Conservation (phyloP, 2,329 filamentous ascomycete genomes). For the Colletotrichum sp. region DNA sequence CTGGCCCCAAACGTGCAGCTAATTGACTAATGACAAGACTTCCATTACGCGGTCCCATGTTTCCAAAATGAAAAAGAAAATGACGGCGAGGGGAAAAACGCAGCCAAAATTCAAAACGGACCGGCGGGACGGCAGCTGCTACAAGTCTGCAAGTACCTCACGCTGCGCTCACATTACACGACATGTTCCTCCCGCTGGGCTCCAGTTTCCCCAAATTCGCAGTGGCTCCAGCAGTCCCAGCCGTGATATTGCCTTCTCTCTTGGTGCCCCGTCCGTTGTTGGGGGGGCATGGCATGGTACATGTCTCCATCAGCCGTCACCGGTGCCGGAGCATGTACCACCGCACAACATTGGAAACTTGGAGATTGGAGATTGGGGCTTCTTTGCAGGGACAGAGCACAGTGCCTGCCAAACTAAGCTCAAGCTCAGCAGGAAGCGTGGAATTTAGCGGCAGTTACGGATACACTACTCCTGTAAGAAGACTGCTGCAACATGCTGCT, state of each 20-base stretch:
- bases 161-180: not conserved
- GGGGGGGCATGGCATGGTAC: not conserved
- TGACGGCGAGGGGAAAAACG: not conserved
- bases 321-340: not conserved
- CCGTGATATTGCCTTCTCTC: not conserved
- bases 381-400: not conserved
- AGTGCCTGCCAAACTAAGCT: not conserved
- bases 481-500: not conserved
- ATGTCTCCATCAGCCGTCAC: not conserved
- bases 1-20: not conserved
- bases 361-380: not conserved
- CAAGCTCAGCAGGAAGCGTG: not conserved
- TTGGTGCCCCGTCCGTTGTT: not conserved
- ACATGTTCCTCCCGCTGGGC: not conserved
- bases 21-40: constrained; percentile 4
- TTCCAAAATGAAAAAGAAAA: not conserved
- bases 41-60: constrained; percentile 1
- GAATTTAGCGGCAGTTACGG: not conserved
- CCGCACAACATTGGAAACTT: not conserved
- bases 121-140: not conserved
- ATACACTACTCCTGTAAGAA: not conserved
- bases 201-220: not conserved
- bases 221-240: not conserved
- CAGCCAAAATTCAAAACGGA: not conserved
- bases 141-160: not conserved